phyloP scores from a whole-genome alignment of 768 basidiomycete species.

The Mycena polygramma region DNA sequence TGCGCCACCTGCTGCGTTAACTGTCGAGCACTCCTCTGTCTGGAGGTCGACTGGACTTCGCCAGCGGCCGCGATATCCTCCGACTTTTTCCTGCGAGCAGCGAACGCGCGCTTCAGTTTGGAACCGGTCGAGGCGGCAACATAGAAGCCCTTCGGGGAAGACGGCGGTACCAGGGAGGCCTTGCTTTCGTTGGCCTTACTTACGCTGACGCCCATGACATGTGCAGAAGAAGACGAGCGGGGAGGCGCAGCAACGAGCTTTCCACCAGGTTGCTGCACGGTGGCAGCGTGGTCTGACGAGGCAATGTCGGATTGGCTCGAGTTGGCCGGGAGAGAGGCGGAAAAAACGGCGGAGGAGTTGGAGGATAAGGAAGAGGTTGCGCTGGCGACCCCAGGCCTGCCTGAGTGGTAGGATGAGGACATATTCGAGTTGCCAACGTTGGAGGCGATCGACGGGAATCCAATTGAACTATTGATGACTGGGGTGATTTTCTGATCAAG shows the following conservation, averaged over 20 bases:
- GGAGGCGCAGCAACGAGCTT: slow-evolving; percentile 25
- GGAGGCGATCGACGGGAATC: neutral
- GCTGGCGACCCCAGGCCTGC: slow-evolving; percentile 33
- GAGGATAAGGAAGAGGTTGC: slow-evolving; percentile 35
- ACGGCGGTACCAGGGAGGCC: slow-evolving; percentile 42
- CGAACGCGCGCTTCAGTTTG: slow-evolving; percentile 72
- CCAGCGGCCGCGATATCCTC: slow-evolving; percentile 56
- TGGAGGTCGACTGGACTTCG: slow-evolving; percentile 40
- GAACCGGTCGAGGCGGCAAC: slow-evolving; percentile 59
- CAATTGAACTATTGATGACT: too few relatives aligned
- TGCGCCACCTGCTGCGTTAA: slow-evolving; percentile 61
- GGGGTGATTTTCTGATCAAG: too few relatives aligned
- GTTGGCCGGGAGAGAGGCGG: slow-evolving; percentile 13
- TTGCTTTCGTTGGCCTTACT: slow-evolving; percentile 41
- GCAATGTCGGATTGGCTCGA: slow-evolving; percentile 34
- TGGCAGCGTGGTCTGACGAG: slow-evolving; percentile 41
- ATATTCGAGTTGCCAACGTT: slow-evolving; percentile 13
- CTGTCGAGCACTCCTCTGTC: slow-evolving; percentile 48
- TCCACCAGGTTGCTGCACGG: slow-evolving; percentile 35
- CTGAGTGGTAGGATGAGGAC: slow-evolving; percentile 23
- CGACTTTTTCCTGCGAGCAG: slow-evolving; percentile 67
- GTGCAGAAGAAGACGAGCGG: slow-evolving; percentile 47
- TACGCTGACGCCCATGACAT: slow-evolving; percentile 53
- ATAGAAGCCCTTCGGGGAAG: slow-evolving; percentile 49
- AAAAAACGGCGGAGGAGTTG: slow-evolving; percentile 28